Base-by-base conservation (phyloP, 192 early-diverging fungal genomes). In the Linnemannia exigua region DNA sequence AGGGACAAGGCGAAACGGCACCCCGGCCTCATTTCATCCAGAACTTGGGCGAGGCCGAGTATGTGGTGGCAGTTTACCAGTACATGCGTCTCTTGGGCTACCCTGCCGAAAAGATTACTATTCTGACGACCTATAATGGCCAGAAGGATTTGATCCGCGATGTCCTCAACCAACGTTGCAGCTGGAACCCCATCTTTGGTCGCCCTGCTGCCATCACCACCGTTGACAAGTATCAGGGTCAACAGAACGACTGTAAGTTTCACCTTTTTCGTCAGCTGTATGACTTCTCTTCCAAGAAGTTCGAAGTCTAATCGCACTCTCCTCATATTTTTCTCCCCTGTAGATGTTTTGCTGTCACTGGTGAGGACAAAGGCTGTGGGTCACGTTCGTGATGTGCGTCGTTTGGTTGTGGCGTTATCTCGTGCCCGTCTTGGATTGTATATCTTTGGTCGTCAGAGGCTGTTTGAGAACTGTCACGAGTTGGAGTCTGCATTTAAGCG, bases 1-100 rank as follows among this genome's bases (percentile, higher is more conserved):
- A 93, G 25, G 91, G 92, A 12, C 80, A 92, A 38, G 98, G 98
- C 16, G 98, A 99, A 88, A 91, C 92, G 12, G 95, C 96, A 80
- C 99, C 99, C 1, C 88, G 93, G 22, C 93, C 94, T 19, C 93
- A 96, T 72, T 99, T 96, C 73, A 95, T 95, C 82, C 99, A 99
- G 90, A 99, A 99, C 86, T 89, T 99, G 74, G 98, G 96, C 36
- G 99, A 99, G 79, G 99, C 99, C 68, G 99, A 99, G 88, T 99
- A 96, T 87, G 90, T 97, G 15, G 98, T 99, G 25, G 97, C 97
- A 6, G 91, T 95, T 22, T 99, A 94, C 91, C 96, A 97, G 87
- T 99, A 98, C 90, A 98, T 99, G 98, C 91, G 97, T 48, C 87
- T 98, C 41, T 72, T 97, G 67, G 99, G 99, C 81, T 99, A 99